Percentiles rank a stretch among this genome's conserved stretches.
phyloP scores from a whole-genome alignment of 805 yeast species.

The Metschnikowia reukaufii region DNA sequence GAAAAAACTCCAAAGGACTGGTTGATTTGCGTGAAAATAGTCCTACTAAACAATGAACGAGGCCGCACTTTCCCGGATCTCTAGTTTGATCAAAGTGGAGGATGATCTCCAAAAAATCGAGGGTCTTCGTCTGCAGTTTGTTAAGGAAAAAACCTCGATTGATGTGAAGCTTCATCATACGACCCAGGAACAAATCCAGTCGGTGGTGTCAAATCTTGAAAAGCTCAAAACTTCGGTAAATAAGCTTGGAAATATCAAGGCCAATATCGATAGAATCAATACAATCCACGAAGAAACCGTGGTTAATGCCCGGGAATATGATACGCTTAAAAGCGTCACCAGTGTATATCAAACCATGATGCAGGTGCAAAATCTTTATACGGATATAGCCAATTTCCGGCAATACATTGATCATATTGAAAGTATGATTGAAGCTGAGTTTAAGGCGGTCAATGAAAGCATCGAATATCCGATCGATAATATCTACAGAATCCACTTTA shows the following conservation, averaged over 20 bases:
- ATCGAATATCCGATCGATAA: slow-evolving; percentile 49
- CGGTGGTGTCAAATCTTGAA: slow-evolving; percentile 52
- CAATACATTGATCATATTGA: slow-evolving; percentile 51
- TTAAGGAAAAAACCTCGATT: slow-evolving; percentile 69
- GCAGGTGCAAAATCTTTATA: slow-evolving; percentile 64
- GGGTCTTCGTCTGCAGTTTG: slow-evolving; percentile 52
- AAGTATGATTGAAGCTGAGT: slow-evolving; percentile 48
- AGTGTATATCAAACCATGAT: slow-evolving; percentile 68
- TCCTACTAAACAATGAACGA: slow-evolving; percentile 45
- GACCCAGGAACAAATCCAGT: slow-evolving; percentile 61
- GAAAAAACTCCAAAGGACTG: too few species aligned
- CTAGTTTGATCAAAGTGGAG: slow-evolving; percentile 41
- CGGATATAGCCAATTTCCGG: slow-evolving; percentile 58
- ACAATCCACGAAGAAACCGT: slow-evolving; percentile 57
- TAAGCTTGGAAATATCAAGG: slow-evolving; percentile 38
- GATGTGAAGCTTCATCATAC: slow-evolving; percentile 74
- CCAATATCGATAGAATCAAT: slow-evolving; percentile 43
- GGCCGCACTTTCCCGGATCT: slow-evolving; percentile 40
- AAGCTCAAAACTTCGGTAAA: slow-evolving; percentile 46
- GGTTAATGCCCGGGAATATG: slow-evolving; percentile 63
- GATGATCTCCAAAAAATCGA: slow-evolving; percentile 58
- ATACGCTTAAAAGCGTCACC: slow-evolving; percentile 65
- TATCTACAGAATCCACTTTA: slow-evolving; percentile 66
- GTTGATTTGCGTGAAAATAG: too few species aligned
- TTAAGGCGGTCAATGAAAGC: slow-evolving; percentile 31